Base-by-base conservation (phyloP, 2,329 filamentous ascomycete genomes). In the Calonectria montana region DNA sequence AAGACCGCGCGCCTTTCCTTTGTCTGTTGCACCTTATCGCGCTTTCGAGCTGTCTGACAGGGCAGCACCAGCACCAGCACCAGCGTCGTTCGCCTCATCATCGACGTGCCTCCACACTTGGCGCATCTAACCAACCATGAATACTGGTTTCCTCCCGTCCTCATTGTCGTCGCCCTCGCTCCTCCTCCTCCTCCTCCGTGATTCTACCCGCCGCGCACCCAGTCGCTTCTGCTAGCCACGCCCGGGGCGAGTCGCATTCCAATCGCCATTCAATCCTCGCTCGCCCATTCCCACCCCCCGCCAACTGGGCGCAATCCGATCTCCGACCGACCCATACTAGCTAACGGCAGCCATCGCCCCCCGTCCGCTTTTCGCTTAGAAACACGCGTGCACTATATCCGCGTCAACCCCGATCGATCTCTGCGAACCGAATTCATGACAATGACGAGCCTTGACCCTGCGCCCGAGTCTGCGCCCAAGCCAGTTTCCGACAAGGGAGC, bases 381-480 rank as follows among this genome's bases (percentile, higher is more conserved):
- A 43, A 23, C 21, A 62, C 57, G 27, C 21, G 12, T 59, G 31
- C 37, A 12, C 16, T 45, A 61, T 37, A 27, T n/a, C 29, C 21
- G 41, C 23, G 21, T 31, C 64, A 45, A 47, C 37, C 67, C 57
- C 57, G 57, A 43, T 62, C 66, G 71, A 65, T 70, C 64, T 31
- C 37, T 29, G 31, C 71, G 47, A 71, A 48, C 65, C 57, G 65
- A 18, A 25, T 65, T 68, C 68, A 31, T 53, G 43, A 72, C 72
- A 69, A 77, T 77, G 76, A 41, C 69, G 43, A 62, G 67, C 21
- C 65, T 61, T 64, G 65, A 39, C 25, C 62, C 47, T 39, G 55
- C 43, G 13, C 47, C 37, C 55, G 37, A 69, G 23, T 29, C 70
- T 23, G 29, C 10, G 18, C 7, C 53, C 16, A n/a, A 45, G 27